These are phyloP conservation scores for Ophiorrhiza pumila DNA, from an alignment of 257 asterid species.

Conservation along the genomic window DNA sequence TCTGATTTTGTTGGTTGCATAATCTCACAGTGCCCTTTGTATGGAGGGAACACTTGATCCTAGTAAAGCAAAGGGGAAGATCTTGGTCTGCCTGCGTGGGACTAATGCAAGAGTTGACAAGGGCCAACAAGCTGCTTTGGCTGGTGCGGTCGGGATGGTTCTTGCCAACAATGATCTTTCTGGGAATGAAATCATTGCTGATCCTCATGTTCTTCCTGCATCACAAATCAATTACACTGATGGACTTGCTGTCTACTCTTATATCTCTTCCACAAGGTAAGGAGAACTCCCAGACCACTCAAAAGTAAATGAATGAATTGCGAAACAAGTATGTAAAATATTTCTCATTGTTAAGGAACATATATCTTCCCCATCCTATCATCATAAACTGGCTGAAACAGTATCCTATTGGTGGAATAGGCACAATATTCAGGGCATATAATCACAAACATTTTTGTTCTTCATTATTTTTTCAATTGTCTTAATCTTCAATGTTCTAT, in stretches of 20 bases:
- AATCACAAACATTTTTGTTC: background rate
- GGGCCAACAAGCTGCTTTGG: slow-evolving; percentile 69
- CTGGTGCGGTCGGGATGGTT: slow-evolving; percentile 90
- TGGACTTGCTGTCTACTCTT: slow-evolving; percentile 57
- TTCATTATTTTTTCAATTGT: background rate
- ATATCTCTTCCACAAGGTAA: slow-evolving; percentile 57
- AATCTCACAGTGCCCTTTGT: slow-evolving; percentile 53
- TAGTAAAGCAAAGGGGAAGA: slow-evolving; percentile 68
- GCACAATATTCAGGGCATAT: background rate
- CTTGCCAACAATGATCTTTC: slow-evolving; percentile 57
- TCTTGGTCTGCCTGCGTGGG: slow-evolving; percentile 80
- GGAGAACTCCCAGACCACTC: background rate
- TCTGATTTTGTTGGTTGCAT: background rate
- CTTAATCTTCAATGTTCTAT: background rate
- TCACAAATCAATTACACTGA: slow-evolving; percentile 70
- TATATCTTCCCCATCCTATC: too few relatives aligned
- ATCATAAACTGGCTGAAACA: background rate
- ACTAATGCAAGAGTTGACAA: slow-evolving; percentile 65
- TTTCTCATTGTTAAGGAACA: too few relatives aligned
- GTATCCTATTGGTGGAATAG: background rate
- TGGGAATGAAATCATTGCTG: slow-evolving; percentile 79
- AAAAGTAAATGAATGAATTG: too few relatives aligned
- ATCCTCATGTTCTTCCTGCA: slow-evolving; percentile 84
- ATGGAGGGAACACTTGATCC: slow-evolving; percentile 69
- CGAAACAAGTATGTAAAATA: too few relatives aligned